A percentile compares a stretch with the other conserved stretches of the same genome.
phyloP scores from a whole-genome alignment of 2,329 filamentous ascomycete species.

The Verticillium zaregamsianum region DNA sequence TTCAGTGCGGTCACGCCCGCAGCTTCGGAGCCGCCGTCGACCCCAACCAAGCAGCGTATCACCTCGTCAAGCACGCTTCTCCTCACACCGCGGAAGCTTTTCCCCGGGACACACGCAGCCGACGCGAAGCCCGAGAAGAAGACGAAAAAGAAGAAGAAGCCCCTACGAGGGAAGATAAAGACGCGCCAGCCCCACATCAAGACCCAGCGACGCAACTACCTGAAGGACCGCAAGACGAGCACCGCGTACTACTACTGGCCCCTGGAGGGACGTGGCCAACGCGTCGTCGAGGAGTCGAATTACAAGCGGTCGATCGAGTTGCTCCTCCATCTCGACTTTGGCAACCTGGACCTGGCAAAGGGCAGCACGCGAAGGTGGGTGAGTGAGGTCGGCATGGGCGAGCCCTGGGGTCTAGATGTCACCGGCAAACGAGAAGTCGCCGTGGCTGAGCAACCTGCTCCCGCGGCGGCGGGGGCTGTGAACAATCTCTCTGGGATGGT shows the following conservation, averaged over 20 bases:
- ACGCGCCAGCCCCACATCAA: slow-evolving; percentile 64
- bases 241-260: slow-evolving; percentile 67
- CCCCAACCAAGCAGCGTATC: slow-evolving; percentile 25
- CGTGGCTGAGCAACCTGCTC: slow-evolving; percentile 1
- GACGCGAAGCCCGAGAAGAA: slow-evolving; percentile 23
- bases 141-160: slow-evolving; percentile 42
- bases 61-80: slow-evolving; percentile 20
- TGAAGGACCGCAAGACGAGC: slow-evolving; percentile 42
- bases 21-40: slow-evolving; percentile 16
- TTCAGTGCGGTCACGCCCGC: slow-evolving; percentile 15
- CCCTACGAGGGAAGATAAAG: slow-evolving; percentile 55
- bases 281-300: slow-evolving; percentile 57
- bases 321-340: slow-evolving; percentile 71
- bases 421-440: slow-evolving; percentile 35
- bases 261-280: slow-evolving; percentile 53
- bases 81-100: slow-evolving; percentile 28
- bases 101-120: slow-evolving; percentile 12
- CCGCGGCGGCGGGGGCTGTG: slow-evolving; percentile 19
- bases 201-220: slow-evolving; percentile 46
- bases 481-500: slow-evolving; percentile 47
- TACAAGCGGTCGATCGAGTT: slow-evolving; percentile 68
- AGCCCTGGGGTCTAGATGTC: slow-evolving; percentile 48
- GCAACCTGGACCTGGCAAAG: slow-evolving; percentile 56
- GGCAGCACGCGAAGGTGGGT: slow-evolving; percentile 68
- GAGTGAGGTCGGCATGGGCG: slow-evolving; percentile 56